Conservation (phyloP, 768 basidiomycete species). For the Tylopilus intermedius region DNA sequence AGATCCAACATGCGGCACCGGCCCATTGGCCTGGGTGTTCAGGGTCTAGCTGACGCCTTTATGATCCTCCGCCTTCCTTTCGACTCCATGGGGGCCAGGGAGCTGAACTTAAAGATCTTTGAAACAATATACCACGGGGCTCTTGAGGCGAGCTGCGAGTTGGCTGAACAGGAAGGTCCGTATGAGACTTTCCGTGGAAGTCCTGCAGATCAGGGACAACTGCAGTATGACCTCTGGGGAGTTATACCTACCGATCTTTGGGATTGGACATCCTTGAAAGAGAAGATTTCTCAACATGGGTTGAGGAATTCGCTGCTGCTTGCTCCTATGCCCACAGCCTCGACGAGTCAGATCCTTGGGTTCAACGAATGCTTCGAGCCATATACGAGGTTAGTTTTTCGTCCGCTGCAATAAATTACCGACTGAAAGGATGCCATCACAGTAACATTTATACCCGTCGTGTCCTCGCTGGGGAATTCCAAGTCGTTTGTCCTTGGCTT, state of each 20-base stretch:
- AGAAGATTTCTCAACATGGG: constrained; percentile 74
- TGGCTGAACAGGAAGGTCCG: constrained; percentile 72
- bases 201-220: constrained; percentile 80
- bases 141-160: constrained; percentile 84
- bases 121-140: constrained; percentile 98
- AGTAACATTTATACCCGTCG: constrained; percentile 99
- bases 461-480: constrained; percentile 99
- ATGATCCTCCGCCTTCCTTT: constrained; percentile 97
- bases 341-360: constrained; percentile 96
- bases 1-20: constrained; percentile 96
- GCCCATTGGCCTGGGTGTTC: constrained; percentile 95
- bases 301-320: constrained; percentile 85
- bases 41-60: constrained; percentile 97
- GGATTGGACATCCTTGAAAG: constrained; percentile 91
- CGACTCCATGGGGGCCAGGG: constrained; percentile 80
- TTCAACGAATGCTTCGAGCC: constrained; percentile 99
- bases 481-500: constrained; percentile 98
- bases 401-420: neutral
- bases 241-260: constrained; percentile 85
- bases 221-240: constrained; percentile 96
- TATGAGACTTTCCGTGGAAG: constrained; percentile 90
- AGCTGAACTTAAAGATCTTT: constrained; percentile 92
- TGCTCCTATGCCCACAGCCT: constrained; percentile 99
- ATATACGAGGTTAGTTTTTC: constrained; percentile 73
- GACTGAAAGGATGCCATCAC: constrained; percentile 8